Conservation (phyloP, 2,329 filamentous ascomycete genomes). For the Penicillium capsulatum region DNA sequence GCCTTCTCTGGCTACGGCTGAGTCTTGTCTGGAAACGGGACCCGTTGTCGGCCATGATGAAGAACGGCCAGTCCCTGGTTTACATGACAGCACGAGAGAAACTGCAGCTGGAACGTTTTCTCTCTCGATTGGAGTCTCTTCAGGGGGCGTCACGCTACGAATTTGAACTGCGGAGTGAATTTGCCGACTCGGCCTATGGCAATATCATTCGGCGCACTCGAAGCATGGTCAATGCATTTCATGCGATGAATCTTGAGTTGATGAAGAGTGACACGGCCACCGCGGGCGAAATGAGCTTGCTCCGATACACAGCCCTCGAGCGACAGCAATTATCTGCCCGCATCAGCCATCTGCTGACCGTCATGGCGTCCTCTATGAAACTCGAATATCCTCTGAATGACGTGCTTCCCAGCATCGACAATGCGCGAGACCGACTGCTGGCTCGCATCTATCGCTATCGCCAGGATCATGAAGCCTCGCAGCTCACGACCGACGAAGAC, state of each 20-base stretch:
- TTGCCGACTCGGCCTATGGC: constrained; percentile 68
- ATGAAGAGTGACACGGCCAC: constrained; percentile 71
- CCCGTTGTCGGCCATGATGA: constrained; percentile 69
- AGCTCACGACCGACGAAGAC: constrained; percentile 55
- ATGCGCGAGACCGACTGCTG: constrained; percentile 74
- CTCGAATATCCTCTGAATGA: constrained; percentile 91
- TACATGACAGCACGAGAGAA: constrained; percentile 91
- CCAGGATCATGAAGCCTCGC: constrained; percentile 57
- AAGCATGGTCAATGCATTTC: constrained; percentile 85
- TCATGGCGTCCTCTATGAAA: constrained; percentile 89
- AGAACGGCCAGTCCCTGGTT: constrained; percentile 53
- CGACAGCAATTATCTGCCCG: constrained; percentile 76
- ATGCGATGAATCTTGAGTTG: constrained; percentile 92
- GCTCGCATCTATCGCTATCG: constrained; percentile 86
- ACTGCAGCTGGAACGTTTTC: constrained; percentile 75
- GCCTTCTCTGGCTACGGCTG: constrained; percentile 90
- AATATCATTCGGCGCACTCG: constrained; percentile 75
- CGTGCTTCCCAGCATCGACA: constrained; percentile 75
- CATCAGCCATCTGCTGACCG: constrained; percentile 78
- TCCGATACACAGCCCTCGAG: constrained; percentile 75
- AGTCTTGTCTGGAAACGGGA: constrained; percentile 94
- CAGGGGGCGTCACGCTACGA: constrained; percentile 72
- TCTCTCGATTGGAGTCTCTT: constrained; percentile 67
- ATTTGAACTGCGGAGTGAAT: constrained; percentile 83
- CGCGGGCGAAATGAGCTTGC: constrained; percentile 73